These are phyloP conservation scores for Echinochloa phyllopogon DNA, from an alignment of 176 grass and related monocot genomes.

Conservation along the genomic window DNA sequence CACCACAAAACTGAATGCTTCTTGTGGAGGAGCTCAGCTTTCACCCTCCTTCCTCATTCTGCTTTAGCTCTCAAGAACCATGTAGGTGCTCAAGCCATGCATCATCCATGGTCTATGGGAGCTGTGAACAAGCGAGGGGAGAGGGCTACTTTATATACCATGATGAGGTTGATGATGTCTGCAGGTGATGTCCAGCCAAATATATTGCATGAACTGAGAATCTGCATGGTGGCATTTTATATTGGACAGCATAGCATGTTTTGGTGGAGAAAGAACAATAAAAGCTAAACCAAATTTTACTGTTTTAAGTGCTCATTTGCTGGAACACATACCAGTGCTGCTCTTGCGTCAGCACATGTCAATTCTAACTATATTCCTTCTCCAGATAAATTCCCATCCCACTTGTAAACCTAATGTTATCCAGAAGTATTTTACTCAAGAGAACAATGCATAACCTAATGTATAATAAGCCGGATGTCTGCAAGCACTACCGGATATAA, in stretches of 20 bases:
- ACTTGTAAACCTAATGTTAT: constrained; percentile 30
- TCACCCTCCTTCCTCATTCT: constrained; percentile 28
- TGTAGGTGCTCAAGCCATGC: constrained; percentile 59
- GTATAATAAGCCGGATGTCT: background rate
- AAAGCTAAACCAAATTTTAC: constrained; percentile 45
- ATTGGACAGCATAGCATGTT: constrained; percentile 39
- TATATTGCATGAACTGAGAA: constrained; percentile 39
- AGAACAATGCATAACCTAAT: constrained; percentile 24
- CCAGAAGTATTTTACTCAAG: constrained; percentile 27
- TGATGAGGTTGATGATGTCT: constrained; percentile 32
- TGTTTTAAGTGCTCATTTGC: constrained; percentile 51
- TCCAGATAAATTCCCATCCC: constrained; percentile 46
- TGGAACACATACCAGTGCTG: constrained; percentile 43
- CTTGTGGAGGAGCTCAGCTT: constrained; percentile 27
- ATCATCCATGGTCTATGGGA: constrained; percentile 39
- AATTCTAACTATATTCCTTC: constrained; percentile 50
- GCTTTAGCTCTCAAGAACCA: constrained; percentile 51
- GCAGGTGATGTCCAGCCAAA: constrained; percentile 41
- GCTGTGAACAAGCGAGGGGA: constrained; percentile 37
- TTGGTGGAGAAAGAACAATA: constrained; percentile 52
- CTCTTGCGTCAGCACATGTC: constrained; percentile 37
- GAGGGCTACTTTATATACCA: constrained; percentile 46
- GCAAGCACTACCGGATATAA: background rate
- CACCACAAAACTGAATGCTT: constrained; percentile 34
- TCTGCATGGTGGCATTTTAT: constrained; percentile 38